These are phyloP conservation scores for Posidonia oceanica DNA, from an alignment of 116 monocot species.

Conservation along the genomic window DNA sequence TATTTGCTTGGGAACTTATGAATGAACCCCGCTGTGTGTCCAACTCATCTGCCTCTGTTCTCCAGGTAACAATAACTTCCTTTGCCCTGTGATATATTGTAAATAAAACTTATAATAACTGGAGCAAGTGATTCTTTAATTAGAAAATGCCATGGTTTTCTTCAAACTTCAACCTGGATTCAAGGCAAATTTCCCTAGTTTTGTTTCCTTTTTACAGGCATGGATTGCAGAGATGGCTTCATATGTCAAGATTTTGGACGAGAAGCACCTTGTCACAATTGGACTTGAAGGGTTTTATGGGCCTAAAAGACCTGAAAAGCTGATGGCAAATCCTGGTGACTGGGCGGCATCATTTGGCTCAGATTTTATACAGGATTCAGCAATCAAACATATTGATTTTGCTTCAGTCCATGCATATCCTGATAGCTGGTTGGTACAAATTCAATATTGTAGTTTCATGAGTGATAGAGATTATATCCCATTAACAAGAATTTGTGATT, in stretches of 20 bases:
- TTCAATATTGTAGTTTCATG: background rate
- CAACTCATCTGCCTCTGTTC: constrained; percentile 63
- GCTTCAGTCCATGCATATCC: constrained; percentile 97
- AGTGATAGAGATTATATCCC: too few species aligned
- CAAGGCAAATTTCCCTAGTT: too few species aligned
- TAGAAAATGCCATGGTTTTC: too few species aligned
- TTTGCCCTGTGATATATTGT: background rate
- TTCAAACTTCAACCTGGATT: too few species aligned
- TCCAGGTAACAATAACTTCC: constrained; percentile 39
- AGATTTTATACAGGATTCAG: constrained; percentile 84
- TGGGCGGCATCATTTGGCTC: constrained; percentile 82
- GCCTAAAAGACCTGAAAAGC: constrained; percentile 28
- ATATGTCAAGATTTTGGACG: constrained; percentile 59
- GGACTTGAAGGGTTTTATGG: constrained; percentile 92
- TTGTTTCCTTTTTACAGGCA: constrained; percentile 20
- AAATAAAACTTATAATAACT: too few species aligned
- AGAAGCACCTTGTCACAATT: constrained; percentile 74
- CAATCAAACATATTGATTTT: constrained; percentile 56
- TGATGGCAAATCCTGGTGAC: constrained; percentile 59
- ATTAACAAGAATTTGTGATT: constrained; percentile 2
- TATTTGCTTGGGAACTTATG: constrained; percentile 96
- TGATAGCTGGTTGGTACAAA: constrained; percentile 58
- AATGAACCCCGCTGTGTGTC: constrained; percentile 80
- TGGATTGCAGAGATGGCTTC: constrained; percentile 89
- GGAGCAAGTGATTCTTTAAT: too few species aligned